A percentile compares a stretch with the other conserved stretches of the same genome.
Evolutionary conservation across 495 filamentous ascomycete species (phyloP).

Genomic region (Penicillium dipodomyicola): DNA sequence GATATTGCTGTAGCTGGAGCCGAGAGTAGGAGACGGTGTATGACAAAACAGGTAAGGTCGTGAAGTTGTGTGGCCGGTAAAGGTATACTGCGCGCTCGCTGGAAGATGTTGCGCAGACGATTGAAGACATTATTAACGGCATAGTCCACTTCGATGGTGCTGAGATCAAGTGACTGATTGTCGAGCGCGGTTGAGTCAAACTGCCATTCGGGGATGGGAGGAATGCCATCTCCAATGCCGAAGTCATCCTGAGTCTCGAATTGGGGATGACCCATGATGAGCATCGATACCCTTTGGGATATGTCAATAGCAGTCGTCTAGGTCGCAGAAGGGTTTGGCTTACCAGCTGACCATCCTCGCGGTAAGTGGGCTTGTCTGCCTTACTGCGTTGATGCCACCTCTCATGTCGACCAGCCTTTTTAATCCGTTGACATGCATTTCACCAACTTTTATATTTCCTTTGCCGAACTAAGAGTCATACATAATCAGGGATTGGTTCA

Average conservation of each 20-base stretch:
- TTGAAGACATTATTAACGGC: conserved; percentile 37
- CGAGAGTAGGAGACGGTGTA: conserved; percentile 44
- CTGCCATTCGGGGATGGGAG: conserved; percentile 46
- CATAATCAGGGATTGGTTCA: background rate
- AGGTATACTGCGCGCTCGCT: conserved; percentile 21
- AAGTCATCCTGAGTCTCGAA: conserved; percentile 49
- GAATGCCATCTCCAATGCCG: conserved; percentile 47
- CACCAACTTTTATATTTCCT: conserved; percentile 41
- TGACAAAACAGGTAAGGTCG: conserved; percentile 49
- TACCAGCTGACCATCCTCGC: conserved; percentile 54
- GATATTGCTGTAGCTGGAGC: conserved; percentile 10
- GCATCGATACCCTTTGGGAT: conserved; percentile 47
- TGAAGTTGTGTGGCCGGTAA: conserved; percentile 43
- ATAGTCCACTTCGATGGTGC: conserved; percentile 27
- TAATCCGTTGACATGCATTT: conserved; percentile 52
- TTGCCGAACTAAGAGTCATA: conserved; percentile 43
- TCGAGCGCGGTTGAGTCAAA: conserved; percentile 13
- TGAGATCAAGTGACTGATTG: conserved; percentile 17
- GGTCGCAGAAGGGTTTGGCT: conserved; percentile 6
- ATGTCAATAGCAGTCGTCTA: conserved; percentile 8
- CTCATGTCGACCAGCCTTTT: conserved; percentile 45
- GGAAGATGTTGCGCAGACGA: conserved; percentile 43
- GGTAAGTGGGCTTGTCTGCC: conserved; percentile 49
- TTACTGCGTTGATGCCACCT: conserved; percentile 47
- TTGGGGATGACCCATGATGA: conserved; percentile 48